These are phyloP conservation scores for Chionographis japonica DNA, from an alignment of 106 monocot genomes.

Conservation along the genomic window DNA sequence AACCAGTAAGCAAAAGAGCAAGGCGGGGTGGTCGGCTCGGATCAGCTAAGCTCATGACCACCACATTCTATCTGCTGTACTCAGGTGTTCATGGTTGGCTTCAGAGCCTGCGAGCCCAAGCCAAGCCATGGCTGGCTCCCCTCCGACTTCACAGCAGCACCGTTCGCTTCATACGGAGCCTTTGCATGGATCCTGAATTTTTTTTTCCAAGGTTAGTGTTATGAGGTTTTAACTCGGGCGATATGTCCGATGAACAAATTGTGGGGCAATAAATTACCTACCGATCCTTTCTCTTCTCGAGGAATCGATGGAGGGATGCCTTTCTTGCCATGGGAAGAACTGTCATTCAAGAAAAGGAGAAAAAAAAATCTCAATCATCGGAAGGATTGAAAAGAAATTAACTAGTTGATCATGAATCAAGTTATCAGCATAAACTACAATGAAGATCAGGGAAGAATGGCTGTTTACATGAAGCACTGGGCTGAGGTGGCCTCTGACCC, in stretches of 20 bases:
- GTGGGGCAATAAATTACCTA: constrained; percentile 8
- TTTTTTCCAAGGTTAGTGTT: no score
- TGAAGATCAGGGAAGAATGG: background rate
- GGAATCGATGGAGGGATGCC: constrained; percentile 55
- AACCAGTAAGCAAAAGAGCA: no score
- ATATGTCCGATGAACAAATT: no score
- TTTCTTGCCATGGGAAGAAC: constrained; percentile 62
- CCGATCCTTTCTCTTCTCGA: constrained; percentile 71
- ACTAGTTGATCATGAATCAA: no score
- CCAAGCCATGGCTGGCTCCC: constrained; percentile 56
- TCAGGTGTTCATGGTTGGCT: constrained; percentile 14
- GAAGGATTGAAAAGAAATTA: background rate
- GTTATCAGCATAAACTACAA: background rate
- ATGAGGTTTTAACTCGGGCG: no score
- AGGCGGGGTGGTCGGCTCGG: background rate
- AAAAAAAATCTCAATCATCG: background rate
- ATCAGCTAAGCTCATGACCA: background rate
- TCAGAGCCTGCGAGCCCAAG: constrained; percentile 18
- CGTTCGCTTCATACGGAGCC: constrained; percentile 28
- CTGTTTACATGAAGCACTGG: constrained; percentile 23
- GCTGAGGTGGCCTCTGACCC: constrained; percentile 10
- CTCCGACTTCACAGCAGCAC: constrained; percentile 1
- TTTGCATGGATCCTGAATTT: constrained; percentile 36
- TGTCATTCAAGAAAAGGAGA: background rate
- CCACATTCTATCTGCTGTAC: constrained; percentile 3